These are phyloP conservation scores for peach (Prunus persica) DNA, from an alignment of 306 rosid genomes.

Conservation along the genomic window Prunus_persica_NCBIv2 NC_034016.1:11503501-11504000, in stretches of 20 bases:
- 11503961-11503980: background rate
- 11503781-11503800: slow-evolving; percentile 74
- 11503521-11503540: slow-evolving; percentile 73
- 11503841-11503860: slow-evolving; percentile 1
- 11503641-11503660: background rate
- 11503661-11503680: slow-evolving; percentile 11
- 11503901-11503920: background rate
- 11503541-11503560: slow-evolving; percentile 66
- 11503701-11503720: slow-evolving; percentile 44
- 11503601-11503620: slow-evolving; percentile 55
- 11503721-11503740: slow-evolving; percentile 62
- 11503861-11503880: background rate
- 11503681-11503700: slow-evolving; percentile 10
- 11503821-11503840: slow-evolving; percentile 81
- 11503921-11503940: background rate
- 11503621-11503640: slow-evolving; percentile 60
- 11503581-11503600: slow-evolving; percentile 51
- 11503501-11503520: slow-evolving; percentile 68
- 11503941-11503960: background rate
- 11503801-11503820: slow-evolving; percentile 84
- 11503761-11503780: slow-evolving; percentile 65
- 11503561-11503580: slow-evolving; percentile 62
- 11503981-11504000: background rate
- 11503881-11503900: background rate
- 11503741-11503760: slow-evolving; percentile 73